A percentile compares a stretch with the other conserved stretches of the same genome.
These are phyloP conservation scores for Aspergillus arachidicola DNA, from an alignment of 2,329 filamentous ascomycete genomes.

Conservation along the genomic window DNA sequence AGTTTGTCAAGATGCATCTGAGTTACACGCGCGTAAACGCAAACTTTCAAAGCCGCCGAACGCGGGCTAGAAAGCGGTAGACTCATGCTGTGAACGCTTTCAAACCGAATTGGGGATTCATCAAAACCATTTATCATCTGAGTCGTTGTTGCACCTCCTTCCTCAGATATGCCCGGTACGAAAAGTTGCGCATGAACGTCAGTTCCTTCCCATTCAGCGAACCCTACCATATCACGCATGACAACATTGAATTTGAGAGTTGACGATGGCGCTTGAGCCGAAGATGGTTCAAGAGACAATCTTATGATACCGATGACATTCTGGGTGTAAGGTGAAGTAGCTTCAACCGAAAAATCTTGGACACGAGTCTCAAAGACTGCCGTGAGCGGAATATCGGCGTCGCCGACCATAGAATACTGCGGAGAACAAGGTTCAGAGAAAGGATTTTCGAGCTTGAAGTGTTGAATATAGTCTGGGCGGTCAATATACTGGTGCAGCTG, in stretches of 20 bases:
- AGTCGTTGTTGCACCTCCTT: constrained; percentile 90
- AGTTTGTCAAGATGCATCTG: constrained; percentile 95
- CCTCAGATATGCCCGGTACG: constrained; percentile 84
- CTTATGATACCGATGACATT: constrained; percentile 89
- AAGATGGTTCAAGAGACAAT: constrained; percentile 88
- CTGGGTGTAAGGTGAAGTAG: constrained; percentile 88
- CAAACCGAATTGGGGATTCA: constrained; percentile 87
- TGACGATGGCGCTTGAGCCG: constrained; percentile 85
- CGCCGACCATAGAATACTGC: constrained; percentile 87
- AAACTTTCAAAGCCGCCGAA: constrained; percentile 77
- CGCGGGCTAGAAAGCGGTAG: constrained; percentile 76
- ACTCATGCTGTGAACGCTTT: constrained; percentile 98
- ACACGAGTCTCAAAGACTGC: constrained; percentile 94
- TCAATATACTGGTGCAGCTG: constrained; percentile 97
- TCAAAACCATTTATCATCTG: constrained; percentile 94
- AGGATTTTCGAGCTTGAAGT: constrained; percentile 88
- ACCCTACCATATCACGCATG: constrained; percentile 94
- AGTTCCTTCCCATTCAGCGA: constrained; percentile 91
- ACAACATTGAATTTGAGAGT: constrained; percentile 98
- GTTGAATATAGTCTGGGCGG: constrained; percentile 89
- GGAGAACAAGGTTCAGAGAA: constrained; percentile 91
- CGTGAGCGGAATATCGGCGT: constrained; percentile 86
- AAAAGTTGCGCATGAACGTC: constrained; percentile 98
- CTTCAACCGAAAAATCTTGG: constrained; percentile 89
- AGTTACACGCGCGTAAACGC: constrained; percentile 88